Percentiles rank a stretch among this genome's conserved stretches.
phyloP scores from a whole-genome alignment of 768 basidiomycete species.

The Leccinum arenicola region DNA sequence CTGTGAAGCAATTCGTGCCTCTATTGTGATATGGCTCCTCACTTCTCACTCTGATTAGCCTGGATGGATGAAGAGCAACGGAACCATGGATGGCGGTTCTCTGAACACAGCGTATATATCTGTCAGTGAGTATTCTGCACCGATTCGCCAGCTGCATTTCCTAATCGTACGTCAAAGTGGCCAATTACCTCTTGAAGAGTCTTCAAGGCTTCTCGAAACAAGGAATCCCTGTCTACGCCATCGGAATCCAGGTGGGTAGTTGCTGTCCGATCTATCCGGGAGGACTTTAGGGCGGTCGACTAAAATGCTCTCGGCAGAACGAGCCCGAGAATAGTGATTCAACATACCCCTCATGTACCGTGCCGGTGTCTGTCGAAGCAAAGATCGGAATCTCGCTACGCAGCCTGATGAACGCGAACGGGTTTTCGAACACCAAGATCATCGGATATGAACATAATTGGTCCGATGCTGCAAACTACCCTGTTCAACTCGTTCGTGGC shows the following conservation, averaged over 20 bases:
- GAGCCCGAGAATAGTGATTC: conserved; percentile 55
- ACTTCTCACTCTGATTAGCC: conserved; percentile 42
- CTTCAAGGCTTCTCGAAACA: conserved; percentile 65
- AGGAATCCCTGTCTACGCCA: conserved; percentile 60
- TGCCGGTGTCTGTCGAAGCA: conserved; percentile 55
- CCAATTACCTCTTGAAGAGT: conserved; percentile 68
- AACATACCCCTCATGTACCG: conserved; percentile 63
- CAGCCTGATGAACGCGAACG: conserved; percentile 58
- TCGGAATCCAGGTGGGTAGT: conserved; percentile 47
- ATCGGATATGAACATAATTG: conserved; percentile 78
- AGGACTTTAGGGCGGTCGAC: neutral
- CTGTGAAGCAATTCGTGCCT: conserved; percentile 42
- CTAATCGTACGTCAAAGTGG: conserved; percentile 42
- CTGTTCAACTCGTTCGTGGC: conserved; percentile 48
- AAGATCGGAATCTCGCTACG: conserved; percentile 56
- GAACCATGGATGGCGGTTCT: conserved; percentile 66
- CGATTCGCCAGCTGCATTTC: neutral
- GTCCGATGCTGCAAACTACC: conserved; percentile 61
- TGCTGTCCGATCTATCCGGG: neutral
- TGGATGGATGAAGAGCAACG: conserved; percentile 70
- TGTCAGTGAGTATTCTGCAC: conserved; percentile 40
- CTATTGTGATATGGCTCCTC: neutral
- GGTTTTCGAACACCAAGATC: conserved; percentile 56
- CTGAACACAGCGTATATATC: conserved; percentile 47
- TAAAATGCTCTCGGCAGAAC: conserved; percentile 37